A percentile compares a stretch with the other conserved stretches of the same genome.
Conservation (phyloP, 129 eudicot genomes). For the Arctium minus region DNA sequence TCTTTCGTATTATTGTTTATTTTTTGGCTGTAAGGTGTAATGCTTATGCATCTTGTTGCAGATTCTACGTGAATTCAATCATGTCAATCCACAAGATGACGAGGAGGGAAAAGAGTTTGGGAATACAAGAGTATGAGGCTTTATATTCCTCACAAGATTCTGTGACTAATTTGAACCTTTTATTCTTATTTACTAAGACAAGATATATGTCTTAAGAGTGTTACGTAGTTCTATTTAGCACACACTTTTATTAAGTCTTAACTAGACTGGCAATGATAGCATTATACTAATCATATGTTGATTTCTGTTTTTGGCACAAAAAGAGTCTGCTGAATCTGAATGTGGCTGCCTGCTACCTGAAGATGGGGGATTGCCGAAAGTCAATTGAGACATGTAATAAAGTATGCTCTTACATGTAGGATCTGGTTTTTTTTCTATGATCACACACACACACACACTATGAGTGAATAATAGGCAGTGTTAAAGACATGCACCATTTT, state of each 20-base stretch:
- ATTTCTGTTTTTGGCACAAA: conserved; percentile 15
- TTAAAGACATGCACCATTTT: neutral
- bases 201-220: neutral
- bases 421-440: neutral
- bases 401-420: conserved; percentile 30
- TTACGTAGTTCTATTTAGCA: neutral
- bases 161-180: neutral
- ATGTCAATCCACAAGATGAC: conserved; percentile 96
- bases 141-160: neutral
- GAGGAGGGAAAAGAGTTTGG: conserved; percentile 95
- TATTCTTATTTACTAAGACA: neutral
- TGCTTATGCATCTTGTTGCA: conserved; percentile 21
- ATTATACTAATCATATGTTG: neutral
- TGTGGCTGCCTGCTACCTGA: conserved; percentile 88
- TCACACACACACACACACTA: neutral
- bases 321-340: conserved; percentile 74
- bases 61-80: conserved; percentile 99
- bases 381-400: conserved; percentile 85
- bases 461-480: neutral
- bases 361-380: conserved; percentile 77
- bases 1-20: neutral
- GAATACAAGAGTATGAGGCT: conserved; percentile 65
- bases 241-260: neutral
- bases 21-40: conserved; percentile 2
- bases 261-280: neutral